phyloP scores from a whole-genome alignment of 805 yeast species.

The Priceomyces haplophilus region DNA sequence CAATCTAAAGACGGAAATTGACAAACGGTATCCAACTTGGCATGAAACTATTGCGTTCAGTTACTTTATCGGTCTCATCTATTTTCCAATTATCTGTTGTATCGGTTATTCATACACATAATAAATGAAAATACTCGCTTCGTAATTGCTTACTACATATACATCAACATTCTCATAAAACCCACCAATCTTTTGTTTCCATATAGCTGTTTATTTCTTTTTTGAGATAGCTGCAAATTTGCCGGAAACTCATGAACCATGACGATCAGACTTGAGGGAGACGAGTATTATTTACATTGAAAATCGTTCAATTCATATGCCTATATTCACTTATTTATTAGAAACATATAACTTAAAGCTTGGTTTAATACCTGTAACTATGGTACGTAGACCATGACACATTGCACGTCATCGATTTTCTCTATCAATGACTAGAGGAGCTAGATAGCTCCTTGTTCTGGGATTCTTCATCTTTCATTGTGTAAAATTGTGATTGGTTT shows the following conservation, averaged over 20 bases:
- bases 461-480: background rate
- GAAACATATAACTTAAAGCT: background rate
- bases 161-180: background rate
- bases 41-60: background rate
- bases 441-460: background rate
- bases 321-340: background rate
- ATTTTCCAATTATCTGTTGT: background rate
- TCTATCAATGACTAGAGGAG: background rate
- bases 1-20: background rate
- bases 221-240: background rate
- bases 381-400: background rate
- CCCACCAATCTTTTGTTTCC: background rate
- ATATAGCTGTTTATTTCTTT: background rate
- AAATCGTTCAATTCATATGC: background rate
- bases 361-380: background rate
- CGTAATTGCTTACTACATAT: background rate
- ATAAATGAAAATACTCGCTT: background rate
- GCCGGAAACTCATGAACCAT: background rate
- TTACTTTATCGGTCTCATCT: background rate
- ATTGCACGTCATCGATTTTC: background rate
- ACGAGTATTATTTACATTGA: background rate
- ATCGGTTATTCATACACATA: background rate
- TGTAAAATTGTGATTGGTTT: background rate
- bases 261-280: background rate
- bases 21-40: background rate